phyloP scores from a whole-genome alignment of 2,329 filamentous ascomycete genomes.

The Daldinia eschscholtzii region DNA sequence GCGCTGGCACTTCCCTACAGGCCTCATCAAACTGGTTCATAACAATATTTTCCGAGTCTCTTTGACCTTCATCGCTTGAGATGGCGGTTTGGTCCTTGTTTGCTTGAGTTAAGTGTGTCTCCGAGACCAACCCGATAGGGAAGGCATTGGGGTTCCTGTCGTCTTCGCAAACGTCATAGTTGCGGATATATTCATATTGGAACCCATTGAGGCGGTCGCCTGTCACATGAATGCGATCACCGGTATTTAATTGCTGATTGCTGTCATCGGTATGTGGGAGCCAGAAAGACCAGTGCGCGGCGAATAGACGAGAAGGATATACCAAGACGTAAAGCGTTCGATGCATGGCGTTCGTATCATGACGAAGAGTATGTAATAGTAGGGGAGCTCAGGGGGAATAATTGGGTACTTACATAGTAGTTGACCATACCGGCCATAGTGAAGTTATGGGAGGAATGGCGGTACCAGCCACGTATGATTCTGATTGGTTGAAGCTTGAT shows the following conservation, averaged over 20 bases:
- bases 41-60: not conserved
- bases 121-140: conserved; percentile 30
- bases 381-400: not conserved
- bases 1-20: conserved; percentile 38
- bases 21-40: conserved; percentile 37
- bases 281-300: conserved; percentile 45
- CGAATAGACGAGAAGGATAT: conserved; percentile 43
- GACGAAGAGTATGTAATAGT: not conserved
- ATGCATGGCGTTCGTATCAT: conserved; percentile 24
- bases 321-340: conserved; percentile 42
- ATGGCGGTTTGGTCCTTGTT: conserved; percentile 3
- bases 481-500: not conserved
- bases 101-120: conserved; percentile 16
- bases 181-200: conserved; percentile 37
- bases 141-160: conserved; percentile 40
- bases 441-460: not conserved
- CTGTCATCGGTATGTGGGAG: conserved; percentile 30
- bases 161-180: conserved; percentile 40
- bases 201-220: conserved; percentile 43
- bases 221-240: conserved; percentile 42
- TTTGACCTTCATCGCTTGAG: not conserved
- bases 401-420: not conserved
- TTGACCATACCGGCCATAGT: not conserved
- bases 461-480: conserved; percentile 3
- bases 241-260: conserved; percentile 16